Evolutionary conservation across 208 protist species (phyloP), one percentile per base, ranked within the genome.

Genomic region (Acanthamoeba royreba): DNA sequence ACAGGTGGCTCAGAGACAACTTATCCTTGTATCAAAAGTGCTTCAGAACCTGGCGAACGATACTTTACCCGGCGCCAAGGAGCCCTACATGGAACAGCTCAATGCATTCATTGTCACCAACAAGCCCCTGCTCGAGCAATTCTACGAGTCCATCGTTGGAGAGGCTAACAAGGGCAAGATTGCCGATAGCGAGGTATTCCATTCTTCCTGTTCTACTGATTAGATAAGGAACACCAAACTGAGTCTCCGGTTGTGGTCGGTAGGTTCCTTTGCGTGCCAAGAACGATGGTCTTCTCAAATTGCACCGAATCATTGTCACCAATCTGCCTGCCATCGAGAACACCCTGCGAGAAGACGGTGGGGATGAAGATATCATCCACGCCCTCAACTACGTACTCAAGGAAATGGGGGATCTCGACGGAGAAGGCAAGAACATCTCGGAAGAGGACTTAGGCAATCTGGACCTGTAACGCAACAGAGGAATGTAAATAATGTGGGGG

Each of bases 11-110:
- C 52, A 92, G 46, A 35, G 87, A 31, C 58, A 72, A 43, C 42
- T 92, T 35, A 79, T 92, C 58, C 87, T 92, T 2, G 53, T 92
- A 8, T 31, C 87, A 35, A 92, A 92, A 61, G 46, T 79, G 22
- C 40, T 92, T 15, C 87, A 92, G 58, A 92, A 92, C 38, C 87
- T 92, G 58, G 87, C 87, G 58, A 92, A 92, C 45, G 58, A 58
- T 43, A 79, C 87, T 5, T 8, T 79, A 28, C 61, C 61, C 28
- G 63, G 87, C 58, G 17, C 35, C n/a, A 92, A 92, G 40, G 87
- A 92, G 87, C 22, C 2, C 7, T 92, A 81, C 87, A 92, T 92
- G 87, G 31, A 79, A 28, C 40, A 40, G 58, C 87, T 92, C n/a
- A 79, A 92, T 43, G 5, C 2, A 5, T 92, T 92, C 61, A 79